A percentile compares a stretch with the other conserved stretches of the same genome.
Conservation (phyloP, 306 rosid species). For the Fagus crenata region DNA sequence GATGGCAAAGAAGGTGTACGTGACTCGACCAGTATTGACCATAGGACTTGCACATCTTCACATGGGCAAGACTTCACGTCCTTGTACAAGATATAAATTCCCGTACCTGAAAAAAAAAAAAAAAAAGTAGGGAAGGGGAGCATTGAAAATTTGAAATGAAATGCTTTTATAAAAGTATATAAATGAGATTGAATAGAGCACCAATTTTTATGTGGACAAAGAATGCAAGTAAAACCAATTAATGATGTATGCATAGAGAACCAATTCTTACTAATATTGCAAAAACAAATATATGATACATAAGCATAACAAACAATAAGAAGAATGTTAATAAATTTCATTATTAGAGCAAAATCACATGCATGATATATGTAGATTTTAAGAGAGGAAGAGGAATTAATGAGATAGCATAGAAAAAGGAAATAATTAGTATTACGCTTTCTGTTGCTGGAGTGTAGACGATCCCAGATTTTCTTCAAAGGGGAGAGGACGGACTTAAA, state of each 20-base stretch:
- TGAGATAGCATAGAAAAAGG: neutral
- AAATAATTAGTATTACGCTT: conserved; percentile 32
- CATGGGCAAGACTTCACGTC: conserved; percentile 75
- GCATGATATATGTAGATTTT: neutral
- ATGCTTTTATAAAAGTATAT: neutral
- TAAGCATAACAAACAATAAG: neutral
- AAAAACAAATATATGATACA: neutral
- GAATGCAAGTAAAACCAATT: neutral
- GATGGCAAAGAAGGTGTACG: conserved; percentile 39
- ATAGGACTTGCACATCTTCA: conserved; percentile 75
- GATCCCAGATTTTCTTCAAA: conserved; percentile 69
- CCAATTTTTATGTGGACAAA: neutral
- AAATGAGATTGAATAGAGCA: neutral
- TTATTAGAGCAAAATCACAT: neutral
- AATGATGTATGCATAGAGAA: neutral
- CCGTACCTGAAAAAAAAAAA: conserved; percentile 46
- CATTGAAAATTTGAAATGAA: neutral
- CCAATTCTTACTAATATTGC: too few species aligned
- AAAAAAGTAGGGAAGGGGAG: neutral
- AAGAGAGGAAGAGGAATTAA: neutral
- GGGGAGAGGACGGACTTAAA: conserved; percentile 57
- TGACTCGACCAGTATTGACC: conserved; percentile 73
- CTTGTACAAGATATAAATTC: conserved; percentile 64
- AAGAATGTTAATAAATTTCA: neutral
- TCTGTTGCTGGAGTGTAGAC: conserved; percentile 50